Evolutionary conservation across 2,329 filamentous ascomycete species (phyloP), one percentile per base, ranked within the genome.

Genomic region (Fusarium sp.): DNA sequence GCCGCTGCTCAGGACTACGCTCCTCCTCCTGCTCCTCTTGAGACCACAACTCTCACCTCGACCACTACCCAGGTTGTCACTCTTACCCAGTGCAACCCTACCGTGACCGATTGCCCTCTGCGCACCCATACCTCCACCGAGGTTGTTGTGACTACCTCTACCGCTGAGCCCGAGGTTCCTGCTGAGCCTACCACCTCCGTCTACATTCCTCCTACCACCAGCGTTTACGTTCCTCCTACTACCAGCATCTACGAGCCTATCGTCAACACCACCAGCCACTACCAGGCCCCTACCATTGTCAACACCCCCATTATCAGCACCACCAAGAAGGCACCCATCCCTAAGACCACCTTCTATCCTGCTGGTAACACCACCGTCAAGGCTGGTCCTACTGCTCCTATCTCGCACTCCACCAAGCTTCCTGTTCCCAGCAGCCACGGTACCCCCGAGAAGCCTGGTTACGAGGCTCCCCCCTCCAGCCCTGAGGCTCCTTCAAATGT

Each of bases 81-180:
- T 75, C 79, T 86, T 75, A 86, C 84, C 61, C 72, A 78, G 74
- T 85, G 84, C 80, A 80, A 82, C 75, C 80, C 83, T 45, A 65
- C 60, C n/a, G 60, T 65, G 60, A 65, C 62, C 27, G 16, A 65
- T 61, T 65, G 62, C 60, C 62, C 62, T 34, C 52, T 65, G 29
- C 62, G 60, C 69, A 76, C 76, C 49, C 63, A 69, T 10, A 75
- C 75, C 27, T 74, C 74, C 25, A 69, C 75, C 24, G 38, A 70
- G 45, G 62, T 74, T 25, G 63, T 66, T 45, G 53, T 72, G 41
- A 66, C 69, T 62, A 76, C 78, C 59, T 74, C 77, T 24, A 72
- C 71, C 45, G 44, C 71, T 41, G 48, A 45, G 59, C 65, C 69
- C 46, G 57, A 65, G 51, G 55, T 27, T 27, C 32, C 48, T n/a